phyloP scores from a whole-genome alignment of 2,329 filamentous ascomycete genomes.

The Aureobasidium sp. region DNA sequence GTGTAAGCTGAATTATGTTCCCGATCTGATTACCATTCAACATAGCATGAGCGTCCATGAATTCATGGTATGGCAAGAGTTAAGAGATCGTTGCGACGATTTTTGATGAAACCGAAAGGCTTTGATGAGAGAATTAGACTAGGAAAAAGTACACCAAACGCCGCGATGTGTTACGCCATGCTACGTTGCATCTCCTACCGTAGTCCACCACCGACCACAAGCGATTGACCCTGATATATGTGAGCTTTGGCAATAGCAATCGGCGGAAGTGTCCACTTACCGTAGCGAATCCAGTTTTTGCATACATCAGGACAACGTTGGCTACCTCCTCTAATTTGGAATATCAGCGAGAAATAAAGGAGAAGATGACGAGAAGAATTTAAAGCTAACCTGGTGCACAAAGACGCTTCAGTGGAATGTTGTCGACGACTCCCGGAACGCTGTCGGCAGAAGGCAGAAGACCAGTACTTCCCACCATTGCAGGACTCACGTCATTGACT shows the following conservation, averaged over 20 bases:
- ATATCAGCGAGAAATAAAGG: background rate
- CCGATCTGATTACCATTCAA: no score
- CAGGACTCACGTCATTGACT: constrained; percentile 59
- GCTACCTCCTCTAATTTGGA: constrained; percentile 43
- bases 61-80: background rate
- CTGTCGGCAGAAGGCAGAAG: constrained; percentile 50
- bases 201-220: background rate
- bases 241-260: background rate
- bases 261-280: background rate
- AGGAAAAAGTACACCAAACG: background rate
- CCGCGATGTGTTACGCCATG: background rate
- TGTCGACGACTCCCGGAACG: constrained; percentile 47
- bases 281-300: constrained; percentile 42
- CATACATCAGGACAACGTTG: constrained; percentile 52
- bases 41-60: background rate
- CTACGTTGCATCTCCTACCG: background rate
- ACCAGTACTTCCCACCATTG: constrained; percentile 50
- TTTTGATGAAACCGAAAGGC: background rate
- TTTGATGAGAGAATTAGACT: background rate
- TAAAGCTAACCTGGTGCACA: constrained; percentile 48
- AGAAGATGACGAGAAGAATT: background rate
- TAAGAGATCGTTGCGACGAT: background rate
- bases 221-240: background rate
- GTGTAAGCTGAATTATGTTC: no score
- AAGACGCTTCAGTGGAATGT: constrained; percentile 51